Base-by-base conservation (phyloP, 2,329 filamentous ascomycete genomes). In the Trichoderma semiorbis region DNA sequence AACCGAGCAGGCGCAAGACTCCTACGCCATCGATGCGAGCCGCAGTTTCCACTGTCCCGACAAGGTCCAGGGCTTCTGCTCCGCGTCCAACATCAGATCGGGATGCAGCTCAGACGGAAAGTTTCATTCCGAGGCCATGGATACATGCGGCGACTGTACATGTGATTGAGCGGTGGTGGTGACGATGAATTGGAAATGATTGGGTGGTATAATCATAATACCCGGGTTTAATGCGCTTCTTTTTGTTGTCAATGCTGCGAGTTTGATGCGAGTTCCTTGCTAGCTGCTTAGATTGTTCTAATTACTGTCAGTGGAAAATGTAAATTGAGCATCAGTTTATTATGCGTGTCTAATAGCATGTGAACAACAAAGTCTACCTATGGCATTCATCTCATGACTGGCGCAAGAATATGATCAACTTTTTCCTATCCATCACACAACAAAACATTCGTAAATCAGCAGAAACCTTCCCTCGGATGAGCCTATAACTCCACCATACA, bases 61-160 rank as follows among this genome's bases (percentile, higher is more conserved):
- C 1, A 69, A 70, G 3, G 69, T 75, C 24, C 53, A 75, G 21
- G 71, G 62, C 26, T 76, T 74, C 65, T 77, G 76, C 70, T 64
- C 70, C 43, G 75, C 75, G 12, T 72, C 72, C 67, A 77, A 77
- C 58, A 63, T 77, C 28, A 58, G 73, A 53, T 73, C 73, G 4
- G 62, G 68, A 7, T 77, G 76, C 71, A 72, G 70, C 30, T 26
- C 28, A 4, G 57, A 39, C 10, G 74, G 75, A 53, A 18, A 21
- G 14, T 76, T 77, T 53, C 30, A 18, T 7, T 72, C 74, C 26
- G 60, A 71, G 12, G 75, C 75, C 8, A 65, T 47, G 53, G 73
- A 75, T 36, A 74, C 70, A 14, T 77, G 76, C 60, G 8, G 36
- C 10, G 8, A 24, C 4, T 76, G 74, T 26, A 10, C 4, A 11